phyloP scores from a whole-genome alignment of 257 asterid genomes.

The Galeopsis tetrahit region DNA sequence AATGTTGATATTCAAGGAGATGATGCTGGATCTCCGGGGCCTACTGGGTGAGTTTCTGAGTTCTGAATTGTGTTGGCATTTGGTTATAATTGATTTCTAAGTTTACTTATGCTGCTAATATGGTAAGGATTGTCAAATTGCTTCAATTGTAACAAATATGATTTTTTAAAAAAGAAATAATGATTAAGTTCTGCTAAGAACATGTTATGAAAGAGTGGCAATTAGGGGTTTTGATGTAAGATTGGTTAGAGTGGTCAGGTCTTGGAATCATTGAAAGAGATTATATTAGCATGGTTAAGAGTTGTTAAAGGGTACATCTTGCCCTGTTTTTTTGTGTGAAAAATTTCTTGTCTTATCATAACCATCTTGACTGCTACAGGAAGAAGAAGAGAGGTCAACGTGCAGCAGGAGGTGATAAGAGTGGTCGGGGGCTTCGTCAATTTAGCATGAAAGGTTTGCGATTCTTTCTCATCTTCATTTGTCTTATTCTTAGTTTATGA shows the following conservation, averaged over 20 bases:
- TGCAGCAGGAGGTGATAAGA: constrained; percentile 75
- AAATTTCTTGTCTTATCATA: constrained; percentile 3
- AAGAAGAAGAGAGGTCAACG: constrained; percentile 89
- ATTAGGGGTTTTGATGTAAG: background rate
- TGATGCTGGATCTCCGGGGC: constrained; percentile 69
- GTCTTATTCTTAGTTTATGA: background rate
- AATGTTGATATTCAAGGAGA: constrained; percentile 75
- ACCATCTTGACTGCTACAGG: constrained; percentile 43
- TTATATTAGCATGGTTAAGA: background rate
- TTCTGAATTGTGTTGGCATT: constrained; percentile 1
- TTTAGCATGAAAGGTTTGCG: constrained; percentile 91
- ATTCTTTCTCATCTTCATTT: constrained; percentile 24
- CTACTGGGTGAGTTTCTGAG: constrained; percentile 62
- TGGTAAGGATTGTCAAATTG: background rate
- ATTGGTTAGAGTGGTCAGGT: background rate
- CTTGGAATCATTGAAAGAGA: background rate
- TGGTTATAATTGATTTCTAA: constrained; percentile 18
- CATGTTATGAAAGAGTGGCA: background rate
- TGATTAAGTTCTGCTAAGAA: background rate
- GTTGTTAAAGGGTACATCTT: constrained; percentile 5
- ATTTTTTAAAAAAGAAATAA: background rate
- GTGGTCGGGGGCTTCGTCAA: constrained; percentile 91
- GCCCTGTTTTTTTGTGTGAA: background rate
- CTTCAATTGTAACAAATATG: constrained; percentile 7
- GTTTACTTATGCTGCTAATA: constrained; percentile 1